phyloP scores from a whole-genome alignment of 139 green algal species.

The Limnomonas spitsbergensis region DNA sequence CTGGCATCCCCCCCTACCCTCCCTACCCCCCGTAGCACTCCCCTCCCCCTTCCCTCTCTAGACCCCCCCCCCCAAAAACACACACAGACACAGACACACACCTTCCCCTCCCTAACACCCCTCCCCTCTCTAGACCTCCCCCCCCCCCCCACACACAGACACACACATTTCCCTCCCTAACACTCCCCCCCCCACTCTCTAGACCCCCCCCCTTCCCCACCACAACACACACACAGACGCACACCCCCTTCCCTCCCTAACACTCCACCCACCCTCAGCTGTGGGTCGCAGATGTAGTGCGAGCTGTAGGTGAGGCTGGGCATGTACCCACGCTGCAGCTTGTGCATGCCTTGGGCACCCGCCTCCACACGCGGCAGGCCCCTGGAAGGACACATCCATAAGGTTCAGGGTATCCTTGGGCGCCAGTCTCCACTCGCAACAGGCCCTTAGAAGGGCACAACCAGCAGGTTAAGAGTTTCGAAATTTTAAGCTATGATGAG shows the following conservation, averaged over 20 bases:
- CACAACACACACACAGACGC: not conserved
- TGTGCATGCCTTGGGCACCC: slow-evolving; percentile 91
- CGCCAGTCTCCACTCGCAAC: not conserved
- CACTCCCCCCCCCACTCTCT: not conserved
- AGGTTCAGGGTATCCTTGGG: not conserved
- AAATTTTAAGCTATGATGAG: not conserved
- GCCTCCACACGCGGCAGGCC: slow-evolving; percentile 80
- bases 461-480: not conserved
- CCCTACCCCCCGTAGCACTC: too few relatives aligned
- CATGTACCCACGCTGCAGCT: slow-evolving; percentile 84
- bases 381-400: too few relatives aligned
- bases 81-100: not conserved
- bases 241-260: not conserved
- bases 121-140: not conserved
- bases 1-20: too few relatives aligned
- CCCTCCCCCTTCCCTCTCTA: too few relatives aligned
- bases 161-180: not conserved
- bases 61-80: too few relatives aligned
- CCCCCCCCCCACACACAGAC: not conserved
- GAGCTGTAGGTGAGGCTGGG: slow-evolving; percentile 70
- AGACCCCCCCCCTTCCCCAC: too few relatives aligned
- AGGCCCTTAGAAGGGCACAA: not conserved
- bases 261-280: slow-evolving; percentile 2
- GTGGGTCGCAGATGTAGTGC: slow-evolving; percentile 18
- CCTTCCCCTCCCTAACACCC: not conserved